A percentile compares a stretch with the other conserved stretches of the same genome.
Evolutionary conservation across 2,329 filamentous ascomycete genomes (phyloP).

Genomic region (Penicillium sp.): DNA sequence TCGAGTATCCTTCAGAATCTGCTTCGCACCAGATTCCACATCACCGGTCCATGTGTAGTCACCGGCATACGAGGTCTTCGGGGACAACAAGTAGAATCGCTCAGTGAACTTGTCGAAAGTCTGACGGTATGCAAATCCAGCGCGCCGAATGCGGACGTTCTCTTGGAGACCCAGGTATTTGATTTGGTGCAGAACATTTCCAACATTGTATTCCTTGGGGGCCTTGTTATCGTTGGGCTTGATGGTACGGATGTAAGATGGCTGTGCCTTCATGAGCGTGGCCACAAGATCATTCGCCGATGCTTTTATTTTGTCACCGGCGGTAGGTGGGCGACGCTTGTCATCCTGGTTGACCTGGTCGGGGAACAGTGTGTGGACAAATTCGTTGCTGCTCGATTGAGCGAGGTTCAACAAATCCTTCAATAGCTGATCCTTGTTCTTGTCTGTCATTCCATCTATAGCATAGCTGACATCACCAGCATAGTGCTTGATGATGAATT

Average conservation of each 20-base stretch:
- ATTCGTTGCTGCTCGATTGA: constrained; percentile 76
- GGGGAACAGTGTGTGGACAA: constrained; percentile 86
- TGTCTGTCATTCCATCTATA: constrained; percentile 95
- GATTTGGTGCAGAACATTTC: constrained; percentile 95
- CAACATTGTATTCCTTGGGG: constrained; percentile 82
- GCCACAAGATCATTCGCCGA: constrained; percentile 94
- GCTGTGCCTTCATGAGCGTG: constrained; percentile 94
- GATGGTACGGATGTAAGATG: constrained; percentile 97
- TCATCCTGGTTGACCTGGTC: constrained; percentile 94
- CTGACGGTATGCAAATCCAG: constrained; percentile 94
- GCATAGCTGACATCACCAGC: constrained; percentile 95
- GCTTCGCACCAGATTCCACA: constrained; percentile 78
- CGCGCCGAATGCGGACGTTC: constrained; percentile 94
- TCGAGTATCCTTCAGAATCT: constrained; percentile 94
- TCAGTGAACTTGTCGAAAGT: constrained; percentile 98
- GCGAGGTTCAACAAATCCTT: constrained; percentile 91
- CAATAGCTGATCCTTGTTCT: constrained; percentile 96
- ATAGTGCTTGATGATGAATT: constrained; percentile 98
- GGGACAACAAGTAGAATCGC: constrained; percentile 91
- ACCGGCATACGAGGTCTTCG: constrained; percentile 91
- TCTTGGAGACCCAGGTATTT: constrained; percentile 99
- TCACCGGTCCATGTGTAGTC: constrained; percentile 96
- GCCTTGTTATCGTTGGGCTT: constrained; percentile 99
- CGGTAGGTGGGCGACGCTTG: constrained; percentile 86
- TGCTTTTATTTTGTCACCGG: constrained; percentile 91